These are phyloP conservation scores for Elsinoe necatrix DNA, from an alignment of 2,329 filamentous ascomycete species.

Conservation along the genomic window DNA sequence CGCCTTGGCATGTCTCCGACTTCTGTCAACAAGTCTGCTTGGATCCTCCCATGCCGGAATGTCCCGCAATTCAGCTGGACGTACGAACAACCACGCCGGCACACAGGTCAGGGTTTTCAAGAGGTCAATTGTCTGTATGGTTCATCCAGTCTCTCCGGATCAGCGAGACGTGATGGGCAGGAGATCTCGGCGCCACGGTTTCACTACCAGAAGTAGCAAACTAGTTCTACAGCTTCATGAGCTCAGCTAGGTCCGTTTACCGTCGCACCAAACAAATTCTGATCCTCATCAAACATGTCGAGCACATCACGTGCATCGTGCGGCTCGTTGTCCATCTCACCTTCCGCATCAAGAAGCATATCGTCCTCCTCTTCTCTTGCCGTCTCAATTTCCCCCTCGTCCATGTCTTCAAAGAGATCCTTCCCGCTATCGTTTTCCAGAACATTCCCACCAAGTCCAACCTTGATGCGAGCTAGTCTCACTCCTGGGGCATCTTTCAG, in stretches of 20 bases:
- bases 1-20: not conserved
- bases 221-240: not conserved
- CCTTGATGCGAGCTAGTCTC: conserved; percentile 4
- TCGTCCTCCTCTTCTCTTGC: not conserved
- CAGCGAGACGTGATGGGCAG: not conserved
- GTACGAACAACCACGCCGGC: not conserved
- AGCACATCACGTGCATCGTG: not conserved
- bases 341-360: not conserved
- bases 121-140: not conserved
- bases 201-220: not conserved
- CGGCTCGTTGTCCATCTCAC: not conserved
- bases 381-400: not conserved
- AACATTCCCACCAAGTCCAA: not conserved
- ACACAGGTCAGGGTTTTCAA: not conserved
- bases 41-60: not conserved
- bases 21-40: not conserved
- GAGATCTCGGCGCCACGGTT: not conserved
- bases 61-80: not conserved
- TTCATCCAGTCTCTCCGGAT: not conserved
- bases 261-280: not conserved
- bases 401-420: conserved; percentile 8
- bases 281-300: not conserved
- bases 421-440: not conserved
- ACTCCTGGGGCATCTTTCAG: conserved; percentile 4
- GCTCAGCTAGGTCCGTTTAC: not conserved